phyloP scores from a whole-genome alignment of 176 grass and related monocot species.

The Bromus sterilis region DNA sequence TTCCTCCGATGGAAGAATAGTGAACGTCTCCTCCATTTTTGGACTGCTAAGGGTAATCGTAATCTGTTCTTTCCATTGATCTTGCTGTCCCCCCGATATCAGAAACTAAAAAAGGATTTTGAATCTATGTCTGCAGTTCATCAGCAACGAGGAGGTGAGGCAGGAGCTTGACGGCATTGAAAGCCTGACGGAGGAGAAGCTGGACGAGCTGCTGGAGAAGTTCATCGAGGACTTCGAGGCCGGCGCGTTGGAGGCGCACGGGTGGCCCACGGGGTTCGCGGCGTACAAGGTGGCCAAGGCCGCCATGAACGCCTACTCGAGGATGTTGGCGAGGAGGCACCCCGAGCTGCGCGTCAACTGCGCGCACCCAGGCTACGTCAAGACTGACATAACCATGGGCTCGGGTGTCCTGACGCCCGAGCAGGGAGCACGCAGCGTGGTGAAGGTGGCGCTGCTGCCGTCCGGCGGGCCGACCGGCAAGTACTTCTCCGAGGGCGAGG shows the following conservation, averaged over 20 bases:
- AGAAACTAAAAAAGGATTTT: not conserved
- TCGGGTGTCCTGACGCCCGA: slow-evolving; percentile 24
- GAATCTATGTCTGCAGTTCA: not conserved
- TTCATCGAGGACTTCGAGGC: slow-evolving; percentile 42
- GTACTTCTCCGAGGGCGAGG: slow-evolving; percentile 19
- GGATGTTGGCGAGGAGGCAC: slow-evolving; percentile 36
- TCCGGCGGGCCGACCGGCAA: slow-evolving; percentile 27
- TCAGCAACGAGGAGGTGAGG: slow-evolving; percentile 33
- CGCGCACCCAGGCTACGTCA: slow-evolving; percentile 41
- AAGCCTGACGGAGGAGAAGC: slow-evolving; percentile 30
- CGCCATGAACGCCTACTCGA: slow-evolving; percentile 39
- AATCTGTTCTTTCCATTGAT: not conserved
- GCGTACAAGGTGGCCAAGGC: slow-evolving; percentile 50
- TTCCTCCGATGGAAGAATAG: slow-evolving; percentile 32
- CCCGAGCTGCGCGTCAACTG: slow-evolving; percentile 36
- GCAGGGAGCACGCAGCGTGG: slow-evolving; percentile 30
- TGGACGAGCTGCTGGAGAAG: slow-evolving; percentile 25
- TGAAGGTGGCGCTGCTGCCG: slow-evolving; percentile 30
- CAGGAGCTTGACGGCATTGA: slow-evolving; percentile 28
- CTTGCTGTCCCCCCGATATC: not conserved
- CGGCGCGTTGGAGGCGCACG: not conserved
- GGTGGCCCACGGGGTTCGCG: slow-evolving; percentile 13
- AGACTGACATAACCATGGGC: slow-evolving; percentile 29
- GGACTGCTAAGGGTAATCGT: slow-evolving; percentile 11
- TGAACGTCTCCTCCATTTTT: slow-evolving; percentile 24